Base-by-base conservation (phyloP, 1,284 basidiomycete genomes). In the Apiotrichum porosum region DNA sequence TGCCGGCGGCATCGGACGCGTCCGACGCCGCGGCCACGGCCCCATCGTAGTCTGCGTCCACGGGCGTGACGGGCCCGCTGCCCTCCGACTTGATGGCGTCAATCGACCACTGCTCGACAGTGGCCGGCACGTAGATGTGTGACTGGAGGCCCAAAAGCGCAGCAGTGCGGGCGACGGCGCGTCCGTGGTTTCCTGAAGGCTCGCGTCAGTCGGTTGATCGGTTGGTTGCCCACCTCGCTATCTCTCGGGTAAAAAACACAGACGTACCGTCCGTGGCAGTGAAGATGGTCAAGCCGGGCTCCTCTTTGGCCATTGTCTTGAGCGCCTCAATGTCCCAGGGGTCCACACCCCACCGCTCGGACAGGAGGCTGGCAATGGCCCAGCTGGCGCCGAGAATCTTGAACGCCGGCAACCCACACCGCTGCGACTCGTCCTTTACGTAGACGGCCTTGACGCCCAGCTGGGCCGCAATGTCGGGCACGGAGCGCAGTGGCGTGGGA, bases 381-480 rank as follows among this genome's bases (percentile, higher is more conserved):
- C 49, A 55, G 44, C 53, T 55, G 22, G 53, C 53, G 4, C 53
- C 53, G 23, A 55, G 49, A 9, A 55, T 39, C 44, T 55, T 55
- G 49, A 55, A 55, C 26, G 53, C 53, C 4, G 53, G 53, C 19
- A 55, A 47, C 9, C 53, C 53, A 36, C 41, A 55, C 8, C 53
- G 53, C 14, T 19, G 2, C 26, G 37, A 43, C 49, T 55, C 53
- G 49, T 55, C 53, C 43, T 55, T 55, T 43, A 51, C 41, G 47
- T 51, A 51, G 9, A 55, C 37, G 8, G 37, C 43, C 6, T 18
- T 32, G 37, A 42, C 45, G 10, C 53, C 53, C 14, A 55, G 49
- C 37, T 51, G 47, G 3, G 17, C 21, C 1, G 53, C 49, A 13
- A 55, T 46, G 9, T 15, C 3, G 14, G 53, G 49, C 0, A 51